phyloP scores from a whole-genome alignment of 345 rosid genomes.

The Corymbia maculata region DNA sequence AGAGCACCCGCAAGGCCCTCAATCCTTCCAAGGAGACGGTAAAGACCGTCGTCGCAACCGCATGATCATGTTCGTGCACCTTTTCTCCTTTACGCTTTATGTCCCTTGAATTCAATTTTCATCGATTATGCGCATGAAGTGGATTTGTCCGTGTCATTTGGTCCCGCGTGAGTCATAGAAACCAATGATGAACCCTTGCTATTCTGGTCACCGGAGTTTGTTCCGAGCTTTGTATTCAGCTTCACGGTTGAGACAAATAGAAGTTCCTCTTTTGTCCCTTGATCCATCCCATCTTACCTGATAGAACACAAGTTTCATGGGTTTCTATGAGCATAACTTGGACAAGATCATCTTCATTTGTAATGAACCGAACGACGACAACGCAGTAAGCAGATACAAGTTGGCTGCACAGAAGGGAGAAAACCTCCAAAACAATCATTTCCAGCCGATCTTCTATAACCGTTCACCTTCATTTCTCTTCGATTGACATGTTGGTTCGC shows the following conservation, averaged over 20 bases:
- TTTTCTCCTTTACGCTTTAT: not conserved
- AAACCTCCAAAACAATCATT: not conserved
- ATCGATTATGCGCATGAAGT: not conserved
- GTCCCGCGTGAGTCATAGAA: not conserved
- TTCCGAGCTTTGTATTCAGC: not conserved
- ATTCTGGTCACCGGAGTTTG: not conserved
- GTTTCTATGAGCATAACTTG: not conserved
- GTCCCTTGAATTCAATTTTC: not conserved
- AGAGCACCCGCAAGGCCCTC: constrained; percentile 12
- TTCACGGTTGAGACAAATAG: not conserved
- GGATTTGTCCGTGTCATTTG: not conserved
- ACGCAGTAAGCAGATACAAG: not conserved
- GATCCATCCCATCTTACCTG: not conserved
- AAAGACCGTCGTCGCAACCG: constrained; percentile 1
- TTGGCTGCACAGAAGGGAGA: not conserved
- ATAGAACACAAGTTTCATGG: not conserved
- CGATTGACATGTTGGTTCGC: not conserved
- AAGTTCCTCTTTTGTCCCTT: not conserved
- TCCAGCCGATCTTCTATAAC: not conserved
- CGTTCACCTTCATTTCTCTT: not conserved
- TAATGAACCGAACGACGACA: not conserved
- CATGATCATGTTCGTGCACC: not conserved
- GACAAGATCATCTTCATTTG: not conserved
- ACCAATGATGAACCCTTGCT: not conserved
- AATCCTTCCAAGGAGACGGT: constrained; percentile 1